A percentile compares a stretch with the other conserved stretches of the same genome.
phyloP scores from a whole-genome alignment of 208 protist genomes.

The Leishmania turanica region DNA sequence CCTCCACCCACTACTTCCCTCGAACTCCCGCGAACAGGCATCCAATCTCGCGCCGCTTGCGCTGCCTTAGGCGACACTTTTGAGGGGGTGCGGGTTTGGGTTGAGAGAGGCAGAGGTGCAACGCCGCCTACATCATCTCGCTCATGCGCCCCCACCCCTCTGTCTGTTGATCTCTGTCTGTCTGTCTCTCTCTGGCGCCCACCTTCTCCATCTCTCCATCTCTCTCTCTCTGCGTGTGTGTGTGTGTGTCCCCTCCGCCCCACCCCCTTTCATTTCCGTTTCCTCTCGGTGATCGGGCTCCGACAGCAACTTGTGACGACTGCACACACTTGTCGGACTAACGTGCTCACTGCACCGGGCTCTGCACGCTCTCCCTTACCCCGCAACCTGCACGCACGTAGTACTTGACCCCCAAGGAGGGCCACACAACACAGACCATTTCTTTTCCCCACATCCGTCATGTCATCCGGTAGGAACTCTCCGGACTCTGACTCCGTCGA shows the following conservation, averaged over 20 bases:
- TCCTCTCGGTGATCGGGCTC: background rate
- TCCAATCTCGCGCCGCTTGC: background rate
- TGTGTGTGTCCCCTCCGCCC: background rate
- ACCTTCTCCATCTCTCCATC: background rate
- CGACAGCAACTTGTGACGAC: background rate
- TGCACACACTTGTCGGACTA: background rate
- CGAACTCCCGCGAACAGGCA: background rate
- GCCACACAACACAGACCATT: background rate
- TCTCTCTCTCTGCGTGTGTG: too few relatives aligned
- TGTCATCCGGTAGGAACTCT: slow-evolving; percentile 11
- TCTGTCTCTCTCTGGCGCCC: background rate
- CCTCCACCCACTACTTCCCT: too few relatives aligned
- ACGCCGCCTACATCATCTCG: background rate
- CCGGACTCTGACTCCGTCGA: slow-evolving; percentile 56
- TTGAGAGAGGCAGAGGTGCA: background rate
- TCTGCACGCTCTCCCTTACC: background rate
- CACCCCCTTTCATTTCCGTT: background rate
- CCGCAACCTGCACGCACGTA: background rate
- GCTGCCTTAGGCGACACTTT: background rate
- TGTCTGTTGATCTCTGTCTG: too few relatives aligned
- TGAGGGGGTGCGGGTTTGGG: background rate
- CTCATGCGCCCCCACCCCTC: background rate
- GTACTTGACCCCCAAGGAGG: background rate
- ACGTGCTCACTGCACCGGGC: background rate
- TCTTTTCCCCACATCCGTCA: background rate